phyloP scores from a whole-genome alignment of 1,284 basidiomycete genomes.

The Boletellus sp. region DNA sequence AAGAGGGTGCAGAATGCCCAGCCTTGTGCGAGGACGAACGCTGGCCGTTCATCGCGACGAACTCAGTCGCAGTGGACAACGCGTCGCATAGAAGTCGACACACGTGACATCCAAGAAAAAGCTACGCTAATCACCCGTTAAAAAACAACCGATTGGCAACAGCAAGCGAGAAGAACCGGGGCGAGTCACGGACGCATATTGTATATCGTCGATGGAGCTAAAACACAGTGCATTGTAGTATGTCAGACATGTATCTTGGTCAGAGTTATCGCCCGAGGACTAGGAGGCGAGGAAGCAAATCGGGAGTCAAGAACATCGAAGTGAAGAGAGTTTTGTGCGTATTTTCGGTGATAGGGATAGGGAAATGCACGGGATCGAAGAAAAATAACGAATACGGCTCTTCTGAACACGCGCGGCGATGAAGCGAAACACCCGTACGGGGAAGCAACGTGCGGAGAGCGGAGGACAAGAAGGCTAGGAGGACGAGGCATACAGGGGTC shows the following conservation, averaged over 20 bases:
- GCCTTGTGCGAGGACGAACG: constrained; percentile 6
- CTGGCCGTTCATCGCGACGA: constrained; percentile 18
- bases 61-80: background rate
- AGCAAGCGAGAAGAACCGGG: constrained; percentile 7
- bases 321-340: constrained; percentile 19
- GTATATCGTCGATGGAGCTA: constrained; percentile 29
- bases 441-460: constrained; percentile 14
- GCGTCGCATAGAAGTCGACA: background rate
- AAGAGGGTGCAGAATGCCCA: constrained; percentile 3
- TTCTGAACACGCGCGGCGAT: constrained; percentile 13
- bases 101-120: constrained; percentile 25
- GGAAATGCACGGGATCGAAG: constrained; percentile 25
- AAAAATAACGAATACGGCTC: constrained; percentile 26
- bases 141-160: background rate
- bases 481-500: constrained; percentile 25
- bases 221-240: constrained; percentile 37
- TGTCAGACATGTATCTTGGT: constrained; percentile 30
- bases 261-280: constrained; percentile 23
- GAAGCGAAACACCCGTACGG: constrained; percentile 11
- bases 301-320: constrained; percentile 33
- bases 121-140: too few relatives aligned
- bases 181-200: constrained; percentile 28
- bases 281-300: constrained; percentile 18
- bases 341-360: constrained; percentile 22
- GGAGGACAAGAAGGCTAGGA: constrained; percentile 29